A percentile compares a stretch with the other conserved stretches of the same genome.
These are phyloP conservation scores for Sugiyamaella boreocaroliniensis DNA, from an alignment of 805 yeast species.

Conservation along the genomic window DNA sequence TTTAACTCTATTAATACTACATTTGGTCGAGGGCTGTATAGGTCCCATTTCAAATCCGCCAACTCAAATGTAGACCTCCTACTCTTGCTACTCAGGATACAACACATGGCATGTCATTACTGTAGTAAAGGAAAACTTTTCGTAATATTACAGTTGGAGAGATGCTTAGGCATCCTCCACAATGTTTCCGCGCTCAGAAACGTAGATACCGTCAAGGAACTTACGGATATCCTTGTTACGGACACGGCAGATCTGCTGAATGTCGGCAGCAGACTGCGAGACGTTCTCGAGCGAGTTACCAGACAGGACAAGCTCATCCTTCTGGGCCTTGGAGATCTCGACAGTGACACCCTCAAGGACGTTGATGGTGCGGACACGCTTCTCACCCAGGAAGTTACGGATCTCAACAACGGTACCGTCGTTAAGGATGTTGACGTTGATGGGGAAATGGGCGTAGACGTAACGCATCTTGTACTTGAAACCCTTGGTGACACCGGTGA, in stretches of 20 bases:
- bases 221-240: conserved; percentile 99
- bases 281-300: conserved; percentile 98
- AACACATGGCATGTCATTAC: not conserved
- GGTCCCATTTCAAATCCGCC: no score
- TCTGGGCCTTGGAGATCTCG: conserved; percentile 73
- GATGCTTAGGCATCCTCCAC: conserved; percentile 45
- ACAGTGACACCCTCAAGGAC: conserved; percentile 85
- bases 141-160: not conserved
- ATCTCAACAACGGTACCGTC: conserved; percentile 81
- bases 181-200: conserved; percentile 88
- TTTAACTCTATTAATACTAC: no score
- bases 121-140: not conserved
- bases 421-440: conserved; percentile 88
- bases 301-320: conserved; percentile 87
- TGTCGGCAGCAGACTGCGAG: conserved; percentile 97
- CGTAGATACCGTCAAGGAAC: conserved; percentile 99
- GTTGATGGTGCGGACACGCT: conserved; percentile 84
- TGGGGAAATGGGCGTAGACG: conserved; percentile 99
- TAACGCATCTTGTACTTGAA: conserved; percentile 99
- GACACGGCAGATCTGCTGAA: conserved; percentile 96
- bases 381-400: conserved; percentile 99
- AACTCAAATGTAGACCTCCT: no score
- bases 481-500: conserved; percentile 99
- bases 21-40: no score
- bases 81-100: no score